A percentile compares a stretch with the other conserved stretches of the same genome.
Conservation (phyloP, 768 basidiomycete species). For the Pulveroboletus sp. region DNA sequence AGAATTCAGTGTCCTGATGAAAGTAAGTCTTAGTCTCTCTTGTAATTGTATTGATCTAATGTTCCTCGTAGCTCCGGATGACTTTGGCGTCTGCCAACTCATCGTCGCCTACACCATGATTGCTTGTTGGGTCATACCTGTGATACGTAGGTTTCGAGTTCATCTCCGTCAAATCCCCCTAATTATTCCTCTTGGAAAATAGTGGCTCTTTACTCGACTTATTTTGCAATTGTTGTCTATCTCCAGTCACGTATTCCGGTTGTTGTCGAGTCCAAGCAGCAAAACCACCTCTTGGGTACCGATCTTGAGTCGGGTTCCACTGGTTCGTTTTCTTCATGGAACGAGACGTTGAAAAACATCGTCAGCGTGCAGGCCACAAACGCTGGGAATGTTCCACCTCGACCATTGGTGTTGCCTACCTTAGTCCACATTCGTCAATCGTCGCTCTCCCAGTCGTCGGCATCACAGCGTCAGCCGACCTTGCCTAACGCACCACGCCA, state of each 20-base stretch:
- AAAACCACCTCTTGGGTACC: not conserved
- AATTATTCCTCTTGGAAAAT: slow-evolving; percentile 5
- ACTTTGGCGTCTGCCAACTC: slow-evolving; percentile 43
- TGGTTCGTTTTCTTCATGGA: slow-evolving; percentile 4
- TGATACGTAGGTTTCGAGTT: slow-evolving; percentile 38
- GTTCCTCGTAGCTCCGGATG: slow-evolving; percentile 32
- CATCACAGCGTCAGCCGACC: slow-evolving; percentile 1
- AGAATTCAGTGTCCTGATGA: slow-evolving; percentile 40
- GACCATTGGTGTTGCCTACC: slow-evolving; percentile 9
- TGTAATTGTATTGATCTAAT: not conserved
- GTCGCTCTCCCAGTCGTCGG: not conserved
- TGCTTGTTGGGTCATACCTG: slow-evolving; percentile 51
- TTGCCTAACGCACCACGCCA: slow-evolving; percentile 1
- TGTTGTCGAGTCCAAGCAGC: slow-evolving; percentile 8
- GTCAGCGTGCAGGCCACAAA: not conserved
- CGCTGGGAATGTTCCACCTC: not conserved
- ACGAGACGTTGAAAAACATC: slow-evolving; percentile 1
- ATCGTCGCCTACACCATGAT: slow-evolving; percentile 46
- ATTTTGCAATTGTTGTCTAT: slow-evolving; percentile 37
- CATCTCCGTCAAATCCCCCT: not conserved
- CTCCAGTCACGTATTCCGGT: slow-evolving; percentile 29
- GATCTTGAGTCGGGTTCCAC: slow-evolving; percentile 21
- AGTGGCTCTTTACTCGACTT: slow-evolving; percentile 44
- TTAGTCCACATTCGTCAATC: slow-evolving; percentile 4
- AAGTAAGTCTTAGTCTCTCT: slow-evolving; percentile 28